Evolutionary conservation across 2,329 filamentous ascomycete species (phyloP), one percentile per base, ranked within the genome.

Genomic region (Colletotrichum paranaense): DNA sequence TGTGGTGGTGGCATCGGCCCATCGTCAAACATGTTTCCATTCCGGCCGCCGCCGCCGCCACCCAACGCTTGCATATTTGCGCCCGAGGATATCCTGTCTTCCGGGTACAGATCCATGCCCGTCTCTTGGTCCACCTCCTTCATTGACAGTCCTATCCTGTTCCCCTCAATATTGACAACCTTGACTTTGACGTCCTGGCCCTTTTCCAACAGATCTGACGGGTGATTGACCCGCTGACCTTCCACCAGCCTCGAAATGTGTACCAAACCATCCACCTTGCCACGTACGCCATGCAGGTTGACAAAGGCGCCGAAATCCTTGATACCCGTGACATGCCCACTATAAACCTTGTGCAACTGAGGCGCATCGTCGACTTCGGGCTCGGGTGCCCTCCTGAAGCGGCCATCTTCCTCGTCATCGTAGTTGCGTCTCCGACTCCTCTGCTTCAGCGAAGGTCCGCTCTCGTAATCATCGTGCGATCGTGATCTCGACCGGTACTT

Each of bases 261-360:
- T 0, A 99, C 96, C 76, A 99, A 86, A 0, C 97, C 97, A 80
- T 98, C 95, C 1, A 97, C 93, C 81, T 95, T 97, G 59, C 95
- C 96, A 78, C 89, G 92, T 1, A 99, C 93, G 22, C 95, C 93
- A 76, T 92, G 90, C n/a, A 99, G 82, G 77, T 97, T 98, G 71
- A 98, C 95, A 82, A 99, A 99, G 0, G 92, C 95, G 12, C 97
- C 97, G 83, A 98, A 99, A 74, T 98, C 95, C 79, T 98, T 98
- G 67, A 99, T 88, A 0, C 95, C 95, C 0, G 95, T 98, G 16
- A 98, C 94, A 78, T 92, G 92, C 1, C 97, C 97, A 75, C 95
- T 90, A 79, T 99, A 99, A 2, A 98, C 85, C 80, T 99, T 99
- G 86, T 92, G 92, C 7, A 97, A 83, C 42, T 95, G 86, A 0